phyloP scores from a whole-genome alignment of 768 basidiomycete genomes.

The Serendipita sp. region DNA sequence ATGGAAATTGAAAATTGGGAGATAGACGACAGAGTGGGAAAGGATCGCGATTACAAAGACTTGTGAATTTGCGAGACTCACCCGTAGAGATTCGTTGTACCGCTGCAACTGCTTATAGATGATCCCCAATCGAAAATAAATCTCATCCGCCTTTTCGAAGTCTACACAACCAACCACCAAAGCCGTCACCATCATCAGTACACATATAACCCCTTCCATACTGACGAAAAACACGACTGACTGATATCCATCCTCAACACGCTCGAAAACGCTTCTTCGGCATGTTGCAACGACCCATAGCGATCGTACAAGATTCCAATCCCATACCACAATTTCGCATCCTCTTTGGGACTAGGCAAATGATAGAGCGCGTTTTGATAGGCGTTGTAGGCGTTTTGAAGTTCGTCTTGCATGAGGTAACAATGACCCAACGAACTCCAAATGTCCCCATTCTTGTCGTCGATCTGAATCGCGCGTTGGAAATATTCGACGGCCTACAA shows the following conservation, averaged over 20 bases:
- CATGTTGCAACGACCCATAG: constrained; percentile 95
- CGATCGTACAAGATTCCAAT: constrained; percentile 98
- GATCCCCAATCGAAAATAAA: constrained; percentile 92
- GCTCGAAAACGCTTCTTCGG: constrained; percentile 94
- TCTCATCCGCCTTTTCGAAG: constrained; percentile 98
- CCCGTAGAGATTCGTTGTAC: constrained; percentile 64
- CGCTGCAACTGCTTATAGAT: constrained; percentile 99
- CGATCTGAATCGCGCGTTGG: constrained; percentile 74
- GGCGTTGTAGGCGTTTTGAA: constrained; percentile 95
- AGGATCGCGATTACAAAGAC: no score
- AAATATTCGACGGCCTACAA: constrained; percentile 87
- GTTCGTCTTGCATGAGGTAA: constrained; percentile 97
- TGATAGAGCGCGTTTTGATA: constrained; percentile 97
- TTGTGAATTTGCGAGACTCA: constrained; percentile 12
- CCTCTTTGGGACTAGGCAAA: constrained; percentile 92
- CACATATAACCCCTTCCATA: constrained; percentile 16
- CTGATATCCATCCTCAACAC: constrained; percentile 96
- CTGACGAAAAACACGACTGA: constrained; percentile 46
- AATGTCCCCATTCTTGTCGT: constrained; percentile 95
- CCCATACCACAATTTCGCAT: constrained; percentile 98
- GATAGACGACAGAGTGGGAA: no score
- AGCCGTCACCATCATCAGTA: constrained; percentile 60
- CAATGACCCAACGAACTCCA: constrained; percentile 98
- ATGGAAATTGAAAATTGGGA: no score
- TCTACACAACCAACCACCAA: constrained; percentile 25